A percentile compares a stretch with the other conserved stretches of the same genome.
These are phyloP conservation scores for Moniliophthora roreri DNA, from an alignment of 1,284 basidiomycete species.

Conservation along the genomic window DNA sequence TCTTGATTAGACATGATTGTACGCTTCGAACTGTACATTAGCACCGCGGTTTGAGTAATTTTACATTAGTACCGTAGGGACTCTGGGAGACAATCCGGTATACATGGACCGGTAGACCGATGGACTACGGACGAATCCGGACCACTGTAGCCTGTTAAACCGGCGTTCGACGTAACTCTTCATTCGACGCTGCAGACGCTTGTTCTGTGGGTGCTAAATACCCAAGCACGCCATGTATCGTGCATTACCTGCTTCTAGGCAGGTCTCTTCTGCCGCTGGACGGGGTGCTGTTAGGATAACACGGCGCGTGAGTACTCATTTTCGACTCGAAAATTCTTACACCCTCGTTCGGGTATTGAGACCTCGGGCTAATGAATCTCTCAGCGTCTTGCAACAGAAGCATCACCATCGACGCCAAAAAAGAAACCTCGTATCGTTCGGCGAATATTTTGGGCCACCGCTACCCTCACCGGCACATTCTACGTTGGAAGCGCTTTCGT, in stretches of 20 bases:
- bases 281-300: constrained; percentile 46
- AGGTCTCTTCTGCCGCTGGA: constrained; percentile 44
- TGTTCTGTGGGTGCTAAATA: constrained; percentile 3
- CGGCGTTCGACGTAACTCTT: too few species aligned
- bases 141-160: too few species aligned
- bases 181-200: background rate
- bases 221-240: constrained; percentile 50
- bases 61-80: too few species aligned
- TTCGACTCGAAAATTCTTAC: background rate
- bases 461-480: constrained; percentile 65
- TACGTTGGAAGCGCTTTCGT: constrained; percentile 78
- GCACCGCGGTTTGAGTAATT: too few species aligned
- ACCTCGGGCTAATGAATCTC: constrained; percentile 3
- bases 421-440: constrained; percentile 57
- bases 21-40: background rate
- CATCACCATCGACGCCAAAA: constrained; percentile 36
- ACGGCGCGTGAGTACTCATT: constrained; percentile 49
- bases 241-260: constrained; percentile 52
- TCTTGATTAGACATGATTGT: background rate
- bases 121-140: too few species aligned
- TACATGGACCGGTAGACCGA: too few species aligned
- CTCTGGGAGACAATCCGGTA: too few species aligned
- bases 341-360: too few species aligned
- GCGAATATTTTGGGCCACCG: constrained; percentile 60
- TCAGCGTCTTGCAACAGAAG: constrained; percentile 61